Evolutionary conservation across 306 rosid species (phyloP).

Genomic region (Senna tora): DNA sequence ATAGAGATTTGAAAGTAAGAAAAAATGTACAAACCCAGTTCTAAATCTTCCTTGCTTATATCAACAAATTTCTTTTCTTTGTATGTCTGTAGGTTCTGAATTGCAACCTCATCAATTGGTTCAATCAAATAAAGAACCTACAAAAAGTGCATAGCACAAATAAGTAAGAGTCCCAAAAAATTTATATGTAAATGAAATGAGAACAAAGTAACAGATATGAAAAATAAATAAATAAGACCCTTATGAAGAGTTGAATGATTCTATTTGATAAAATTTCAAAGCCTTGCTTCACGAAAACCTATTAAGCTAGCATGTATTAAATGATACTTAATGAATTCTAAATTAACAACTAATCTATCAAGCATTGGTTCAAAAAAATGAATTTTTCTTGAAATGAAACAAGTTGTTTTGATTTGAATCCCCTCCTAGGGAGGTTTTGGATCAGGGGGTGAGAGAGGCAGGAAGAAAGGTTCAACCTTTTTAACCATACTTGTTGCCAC

Average conservation of each 20-base stretch:
- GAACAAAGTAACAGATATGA: no score
- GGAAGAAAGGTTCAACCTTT: background rate
- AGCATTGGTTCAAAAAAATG: background rate
- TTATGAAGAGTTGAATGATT: background rate
- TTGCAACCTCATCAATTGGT: constrained; percentile 96
- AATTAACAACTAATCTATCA: background rate
- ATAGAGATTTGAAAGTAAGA: constrained; percentile 10
- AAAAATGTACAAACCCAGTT: constrained; percentile 64
- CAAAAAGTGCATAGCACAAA: constrained; percentile 35
- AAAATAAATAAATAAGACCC: background rate
- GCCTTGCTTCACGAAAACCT: background rate
- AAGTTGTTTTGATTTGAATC: background rate
- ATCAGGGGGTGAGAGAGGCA: background rate
- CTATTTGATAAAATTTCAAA: background rate
- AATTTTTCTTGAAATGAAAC: background rate
- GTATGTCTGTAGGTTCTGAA: constrained; percentile 94
- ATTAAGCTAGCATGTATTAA: background rate
- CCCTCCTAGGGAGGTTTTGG: background rate
- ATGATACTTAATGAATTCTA: background rate
- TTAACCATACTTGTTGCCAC: background rate
- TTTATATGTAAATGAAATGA: background rate
- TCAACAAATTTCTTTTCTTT: constrained; percentile 97
- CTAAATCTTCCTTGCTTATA: constrained; percentile 98
- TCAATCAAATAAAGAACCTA: constrained; percentile 93
- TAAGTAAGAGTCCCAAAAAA: background rate